Percentiles rank a stretch among this genome's conserved stretches.
Conservation (phyloP, 495 filamentous ascomycete species). For the Mytilinidion resinicola region DNA sequence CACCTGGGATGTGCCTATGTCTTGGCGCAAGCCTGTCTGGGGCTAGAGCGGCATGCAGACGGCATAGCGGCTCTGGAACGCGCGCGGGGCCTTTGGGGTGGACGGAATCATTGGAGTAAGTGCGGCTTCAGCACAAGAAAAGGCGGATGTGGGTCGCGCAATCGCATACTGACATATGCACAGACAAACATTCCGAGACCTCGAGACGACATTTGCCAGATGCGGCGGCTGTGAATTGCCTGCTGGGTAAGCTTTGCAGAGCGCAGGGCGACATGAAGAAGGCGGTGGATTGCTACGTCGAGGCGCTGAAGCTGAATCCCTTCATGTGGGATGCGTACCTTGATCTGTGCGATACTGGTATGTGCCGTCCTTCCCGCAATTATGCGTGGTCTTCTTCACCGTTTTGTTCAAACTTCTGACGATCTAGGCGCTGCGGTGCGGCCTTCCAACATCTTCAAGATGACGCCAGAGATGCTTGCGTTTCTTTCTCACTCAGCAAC, state of each 20-base stretch:
- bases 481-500: slow-evolving; percentile 37
- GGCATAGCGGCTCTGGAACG: slow-evolving; percentile 77
- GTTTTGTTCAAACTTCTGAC: neutral
- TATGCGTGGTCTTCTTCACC: neutral
- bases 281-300: slow-evolving; percentile 76
- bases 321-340: slow-evolving; percentile 98
- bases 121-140: slow-evolving; percentile 6
- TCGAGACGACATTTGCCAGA: slow-evolving; percentile 60
- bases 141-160: too few relatives aligned
- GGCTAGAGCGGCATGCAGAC: slow-evolving; percentile 67
- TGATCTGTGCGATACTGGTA: slow-evolving; percentile 65
- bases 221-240: slow-evolving; percentile 68
- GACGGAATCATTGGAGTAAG: slow-evolving; percentile 66
- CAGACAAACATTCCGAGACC: slow-evolving; percentile 61
- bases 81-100: slow-evolving; percentile 61
- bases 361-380: slow-evolving; percentile 8
- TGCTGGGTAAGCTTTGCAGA: slow-evolving; percentile 82
- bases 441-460: slow-evolving; percentile 77
- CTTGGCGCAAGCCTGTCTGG: slow-evolving; percentile 82
- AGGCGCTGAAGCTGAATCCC: slow-evolving; percentile 81
- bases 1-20: slow-evolving; percentile 88
- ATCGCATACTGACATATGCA: slow-evolving; percentile 19
- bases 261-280: slow-evolving; percentile 73
- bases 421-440: slow-evolving; percentile 41
- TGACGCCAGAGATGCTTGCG: slow-evolving; percentile 59